phyloP scores from a whole-genome alignment of 2,329 filamentous ascomycete genomes.

The Mycosphaerella sp. region DNA sequence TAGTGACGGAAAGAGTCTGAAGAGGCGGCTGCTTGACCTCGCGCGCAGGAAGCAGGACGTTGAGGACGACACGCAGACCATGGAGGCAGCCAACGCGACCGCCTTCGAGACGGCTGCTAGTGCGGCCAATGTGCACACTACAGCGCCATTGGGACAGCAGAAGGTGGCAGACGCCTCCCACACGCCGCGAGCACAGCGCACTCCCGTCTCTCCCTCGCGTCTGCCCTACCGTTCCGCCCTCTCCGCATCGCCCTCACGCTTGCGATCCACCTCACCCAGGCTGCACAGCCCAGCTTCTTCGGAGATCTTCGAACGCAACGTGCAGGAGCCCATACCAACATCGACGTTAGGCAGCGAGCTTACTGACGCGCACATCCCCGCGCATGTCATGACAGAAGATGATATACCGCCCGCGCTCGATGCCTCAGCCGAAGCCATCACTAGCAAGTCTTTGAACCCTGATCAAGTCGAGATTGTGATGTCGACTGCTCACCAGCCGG shows the following conservation, averaged over 20 bases:
- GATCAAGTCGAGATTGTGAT: constrained; percentile 91
- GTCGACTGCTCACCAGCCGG: constrained; percentile 75
- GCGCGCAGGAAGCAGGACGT: constrained; percentile 17
- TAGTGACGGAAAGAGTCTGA: constrained; percentile 14
- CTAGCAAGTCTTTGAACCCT: constrained; percentile 74
- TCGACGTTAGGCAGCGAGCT: constrained; percentile 59
- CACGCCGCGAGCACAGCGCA: constrained; percentile 13
- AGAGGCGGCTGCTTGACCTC: constrained; percentile 16
- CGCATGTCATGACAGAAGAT: constrained; percentile 91
- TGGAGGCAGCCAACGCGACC: constrained; percentile 6
- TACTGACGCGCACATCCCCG: constrained; percentile 74
- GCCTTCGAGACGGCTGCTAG: constrained; percentile 9
- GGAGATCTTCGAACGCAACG: constrained; percentile 87
- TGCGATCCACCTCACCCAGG: constrained; percentile 64
- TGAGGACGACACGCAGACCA: constrained; percentile 8
- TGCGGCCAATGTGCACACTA: constrained; percentile 1
- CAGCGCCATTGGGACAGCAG: constrained; percentile 10
- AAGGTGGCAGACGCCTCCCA: constrained; percentile 9
- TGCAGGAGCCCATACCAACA: constrained; percentile 59
- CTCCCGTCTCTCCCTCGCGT: constrained; percentile 26
- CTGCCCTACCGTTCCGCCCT: constrained; percentile 21
- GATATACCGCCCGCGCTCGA: constrained; percentile 87
- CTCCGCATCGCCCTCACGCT: constrained; percentile 37
- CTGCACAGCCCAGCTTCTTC: constrained; percentile 70
- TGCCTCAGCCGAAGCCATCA: constrained; percentile 86